Conservation (phyloP, 2,329 filamentous ascomycete genomes). For the Pseudogymnoascus sp. region DNA sequence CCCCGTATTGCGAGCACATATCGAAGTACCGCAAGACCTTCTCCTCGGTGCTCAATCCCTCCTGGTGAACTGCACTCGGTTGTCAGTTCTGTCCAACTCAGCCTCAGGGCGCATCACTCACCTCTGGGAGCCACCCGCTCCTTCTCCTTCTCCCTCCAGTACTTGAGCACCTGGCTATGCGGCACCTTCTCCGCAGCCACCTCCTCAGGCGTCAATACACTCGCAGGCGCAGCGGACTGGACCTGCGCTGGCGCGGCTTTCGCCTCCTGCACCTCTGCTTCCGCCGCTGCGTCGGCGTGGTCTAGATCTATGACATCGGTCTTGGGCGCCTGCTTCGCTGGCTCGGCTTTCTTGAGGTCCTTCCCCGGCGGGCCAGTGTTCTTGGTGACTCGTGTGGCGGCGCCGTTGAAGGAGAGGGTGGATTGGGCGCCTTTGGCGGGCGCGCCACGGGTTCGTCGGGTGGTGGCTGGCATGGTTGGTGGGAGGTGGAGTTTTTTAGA, state of each 20-base stretch:
- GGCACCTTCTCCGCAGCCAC: constrained; percentile 56
- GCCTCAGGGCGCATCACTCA: constrained; percentile 19
- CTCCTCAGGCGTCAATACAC: constrained; percentile 44
- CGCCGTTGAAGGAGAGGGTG: constrained; percentile 56
- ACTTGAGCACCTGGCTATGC: constrained; percentile 62
- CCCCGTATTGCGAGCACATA: constrained; percentile 82
- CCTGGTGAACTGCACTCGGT: constrained; percentile 59
- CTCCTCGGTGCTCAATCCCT: constrained; percentile 64
- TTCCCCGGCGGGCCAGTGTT: constrained; percentile 23
- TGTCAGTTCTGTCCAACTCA: neutral
- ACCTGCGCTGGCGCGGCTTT: neutral
- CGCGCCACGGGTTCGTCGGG: constrained; percentile 33
- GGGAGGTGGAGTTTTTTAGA: neutral
- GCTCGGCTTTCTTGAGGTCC: constrained; percentile 12
- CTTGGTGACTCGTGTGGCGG: constrained; percentile 52
- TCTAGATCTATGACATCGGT: constrained; percentile 13
- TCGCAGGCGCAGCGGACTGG: constrained; percentile 14
- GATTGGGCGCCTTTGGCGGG: constrained; percentile 39
- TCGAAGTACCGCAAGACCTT: constrained; percentile 91
- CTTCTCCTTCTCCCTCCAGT: constrained; percentile 69
- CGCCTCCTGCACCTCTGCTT: constrained; percentile 17
- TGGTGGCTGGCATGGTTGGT: constrained; percentile 35
- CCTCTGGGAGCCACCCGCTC: constrained; percentile 56
- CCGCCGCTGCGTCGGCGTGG: constrained; percentile 16
- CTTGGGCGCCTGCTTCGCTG: neutral